phyloP scores from a whole-genome alignment of 2,329 filamentous ascomycete species.

The Stemphylium lycopersici region DNA sequence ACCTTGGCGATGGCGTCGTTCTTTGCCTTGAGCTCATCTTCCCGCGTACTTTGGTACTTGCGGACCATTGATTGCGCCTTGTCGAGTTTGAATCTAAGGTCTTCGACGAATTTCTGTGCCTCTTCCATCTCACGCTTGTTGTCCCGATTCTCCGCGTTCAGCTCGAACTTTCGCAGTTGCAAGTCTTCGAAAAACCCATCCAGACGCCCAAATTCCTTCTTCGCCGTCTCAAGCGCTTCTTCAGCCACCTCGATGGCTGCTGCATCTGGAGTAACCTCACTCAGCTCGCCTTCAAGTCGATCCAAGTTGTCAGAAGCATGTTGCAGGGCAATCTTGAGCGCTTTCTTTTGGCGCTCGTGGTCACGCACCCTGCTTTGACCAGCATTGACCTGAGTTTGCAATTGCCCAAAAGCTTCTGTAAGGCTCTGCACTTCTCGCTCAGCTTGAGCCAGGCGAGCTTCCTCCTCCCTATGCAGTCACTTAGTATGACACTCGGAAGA shows the following conservation, averaged over 20 bases:
- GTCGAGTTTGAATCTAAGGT: conserved; percentile 24
- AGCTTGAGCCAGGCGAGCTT: conserved; percentile 54
- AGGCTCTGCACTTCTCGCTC: conserved; percentile 50
- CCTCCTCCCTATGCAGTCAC: conserved; percentile 46
- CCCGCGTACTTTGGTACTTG: conserved; percentile 39
- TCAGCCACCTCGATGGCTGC: conserved; percentile 55
- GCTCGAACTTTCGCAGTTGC: conserved; percentile 50
- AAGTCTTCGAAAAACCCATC: conserved; percentile 57
- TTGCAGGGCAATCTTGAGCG: conserved; percentile 64
- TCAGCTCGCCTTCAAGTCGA: conserved; percentile 70
- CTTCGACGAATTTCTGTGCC: conserved; percentile 33
- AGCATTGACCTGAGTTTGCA: conserved; percentile 52
- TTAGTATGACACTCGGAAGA: conserved; percentile 8
- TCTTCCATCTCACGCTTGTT: conserved; percentile 43
- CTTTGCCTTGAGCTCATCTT: conserved; percentile 49
- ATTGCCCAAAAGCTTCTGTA: conserved; percentile 40
- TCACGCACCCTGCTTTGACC: conserved; percentile 57
- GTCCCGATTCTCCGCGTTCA: conserved; percentile 45
- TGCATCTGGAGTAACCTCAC: conserved; percentile 66
- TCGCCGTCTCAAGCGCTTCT: conserved; percentile 61
- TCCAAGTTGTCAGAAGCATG: conserved; percentile 66
- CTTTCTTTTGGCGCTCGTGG: conserved; percentile 55
- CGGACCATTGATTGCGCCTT: conserved; percentile 41
- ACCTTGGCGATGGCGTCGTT: conserved; percentile 49
- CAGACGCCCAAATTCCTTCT: conserved; percentile 50